A percentile compares a stretch with the other conserved stretches of the same genome.
Evolutionary conservation across 164 flowering plant species (phyloP).

Genomic region (Umbellularia californica): DNA sequence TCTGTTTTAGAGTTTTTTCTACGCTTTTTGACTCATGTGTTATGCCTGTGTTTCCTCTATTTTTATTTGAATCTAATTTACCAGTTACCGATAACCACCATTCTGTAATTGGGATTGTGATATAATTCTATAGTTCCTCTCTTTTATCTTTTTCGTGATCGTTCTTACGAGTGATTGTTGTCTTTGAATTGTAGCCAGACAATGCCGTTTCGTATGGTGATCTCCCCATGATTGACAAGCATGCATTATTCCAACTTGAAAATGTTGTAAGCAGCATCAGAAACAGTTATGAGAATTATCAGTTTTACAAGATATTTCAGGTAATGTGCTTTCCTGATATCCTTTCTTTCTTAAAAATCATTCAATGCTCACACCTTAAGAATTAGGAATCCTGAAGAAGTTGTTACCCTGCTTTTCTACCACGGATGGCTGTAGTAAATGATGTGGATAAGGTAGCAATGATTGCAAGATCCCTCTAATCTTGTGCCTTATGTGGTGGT

Average conservation of each 20-base stretch:
- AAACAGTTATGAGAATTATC: slow-evolving; percentile 78
- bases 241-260: slow-evolving; percentile 89
- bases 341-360: background rate
- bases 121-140: background rate
- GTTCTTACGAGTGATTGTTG: slow-evolving; percentile 4
- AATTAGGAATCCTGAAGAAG: background rate
- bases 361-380: background rate
- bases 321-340: slow-evolving; percentile 26
- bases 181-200: slow-evolving; percentile 44
- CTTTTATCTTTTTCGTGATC: background rate
- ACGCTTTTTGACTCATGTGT: too few species aligned
- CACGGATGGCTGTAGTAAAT: background rate
- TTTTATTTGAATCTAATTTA: too few species aligned
- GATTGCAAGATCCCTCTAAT: background rate
- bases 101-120: background rate
- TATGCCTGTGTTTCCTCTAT: too few species aligned
- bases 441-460: background rate
- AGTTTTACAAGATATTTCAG: slow-evolving; percentile 94
- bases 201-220: slow-evolving; percentile 51
- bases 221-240: slow-evolving; percentile 77
- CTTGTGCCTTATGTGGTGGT: background rate
- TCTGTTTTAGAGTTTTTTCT: too few species aligned
- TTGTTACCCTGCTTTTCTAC: background rate
- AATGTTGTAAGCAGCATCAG: slow-evolving; percentile 66
- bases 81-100: background rate